phyloP scores from a whole-genome alignment of 768 basidiomycete genomes.

The Collybiopsis confluens region DNA sequence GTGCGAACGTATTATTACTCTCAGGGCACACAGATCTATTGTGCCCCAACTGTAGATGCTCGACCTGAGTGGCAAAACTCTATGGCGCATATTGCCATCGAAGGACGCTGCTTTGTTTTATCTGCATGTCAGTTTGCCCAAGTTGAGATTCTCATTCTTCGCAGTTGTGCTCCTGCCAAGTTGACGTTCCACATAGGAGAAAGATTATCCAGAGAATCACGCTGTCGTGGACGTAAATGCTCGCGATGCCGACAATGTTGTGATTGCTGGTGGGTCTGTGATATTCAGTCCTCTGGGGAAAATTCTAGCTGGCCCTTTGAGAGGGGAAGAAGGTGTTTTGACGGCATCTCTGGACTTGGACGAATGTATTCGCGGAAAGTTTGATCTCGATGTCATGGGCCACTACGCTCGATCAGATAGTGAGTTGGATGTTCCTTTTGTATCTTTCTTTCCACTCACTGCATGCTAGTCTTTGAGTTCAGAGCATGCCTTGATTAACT shows the following conservation, averaged over 20 bases:
- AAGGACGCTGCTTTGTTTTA: constrained; percentile 68
- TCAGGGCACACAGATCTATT: constrained; percentile 55
- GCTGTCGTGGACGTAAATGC: constrained; percentile 33
- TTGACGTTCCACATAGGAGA: no score
- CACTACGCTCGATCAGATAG: constrained; percentile 60
- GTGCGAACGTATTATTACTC: constrained; percentile 60
- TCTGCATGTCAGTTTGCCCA: constrained; percentile 57
- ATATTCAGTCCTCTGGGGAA: constrained; percentile 57
- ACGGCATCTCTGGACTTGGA: constrained; percentile 57
- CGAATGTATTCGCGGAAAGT: constrained; percentile 52
- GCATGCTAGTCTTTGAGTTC: constrained; percentile 23
- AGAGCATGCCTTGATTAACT: constrained; percentile 3
- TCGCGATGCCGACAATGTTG: constrained; percentile 41
- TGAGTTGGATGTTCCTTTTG: constrained; percentile 21
- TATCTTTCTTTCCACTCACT: not conserved
- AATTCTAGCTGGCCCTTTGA: constrained; percentile 56
- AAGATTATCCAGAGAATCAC: constrained; percentile 48
- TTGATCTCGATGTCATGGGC: constrained; percentile 58
- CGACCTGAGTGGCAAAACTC: constrained; percentile 52
- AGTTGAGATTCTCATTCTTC: no score
- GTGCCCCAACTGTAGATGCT: constrained; percentile 63
- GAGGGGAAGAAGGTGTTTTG: constrained; percentile 47
- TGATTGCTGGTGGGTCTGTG: constrained; percentile 60
- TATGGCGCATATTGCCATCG: constrained; percentile 61
- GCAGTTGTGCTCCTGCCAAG: no score